Base-by-base conservation (phyloP, 2,329 filamentous ascomycete genomes). In the Penicillium psychrosexuale region DNA sequence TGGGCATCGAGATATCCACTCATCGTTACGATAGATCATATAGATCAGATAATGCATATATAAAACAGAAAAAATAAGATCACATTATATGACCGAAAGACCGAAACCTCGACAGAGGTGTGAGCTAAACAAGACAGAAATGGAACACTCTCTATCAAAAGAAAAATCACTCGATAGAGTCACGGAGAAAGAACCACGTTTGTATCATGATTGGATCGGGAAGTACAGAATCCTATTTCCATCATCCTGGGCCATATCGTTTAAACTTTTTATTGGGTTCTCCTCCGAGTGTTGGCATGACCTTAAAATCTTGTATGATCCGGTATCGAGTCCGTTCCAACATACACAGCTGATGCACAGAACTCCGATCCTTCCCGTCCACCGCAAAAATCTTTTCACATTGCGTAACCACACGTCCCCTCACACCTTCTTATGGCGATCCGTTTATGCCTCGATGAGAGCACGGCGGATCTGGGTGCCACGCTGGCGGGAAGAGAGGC, bases 401-500 rank as follows among this genome's bases (percentile, higher is more conserved):
- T 64, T 66, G 62, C 64, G 61, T 61, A 61, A 62, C 63, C 53
- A 58, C 61, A 56, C 60, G 53, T 58, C 55, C 65, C 56, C 48
- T 61, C 51, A 61, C 66, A 61, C 64, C 62, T 63, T 62, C 64
- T 61, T 62, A 61, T 54, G 61, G 55, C 63, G 59, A 68, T 63
- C 49, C 69, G 62, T 66, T 71, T 80, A 82, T 68, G 79, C 76
- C 67, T 80, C 75, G 66, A 82, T 83, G 73, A 87, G 83, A 68
- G 84, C 83, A 74, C 79, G 79, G 76, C 83, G 82, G 74, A 79
- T 74, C 72, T 82, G 79, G 70, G 78, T 75, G 70, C 91, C 94
- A 77, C 92, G 91, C 86, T 99, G 94, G 84, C 93, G 90, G 74
- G 89, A 90, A 84, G 80, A 89, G 75, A 99, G 84, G 78, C 87